Conservation (phyloP, 495 filamentous ascomycete genomes). For the Neurospora sp. region DNA sequence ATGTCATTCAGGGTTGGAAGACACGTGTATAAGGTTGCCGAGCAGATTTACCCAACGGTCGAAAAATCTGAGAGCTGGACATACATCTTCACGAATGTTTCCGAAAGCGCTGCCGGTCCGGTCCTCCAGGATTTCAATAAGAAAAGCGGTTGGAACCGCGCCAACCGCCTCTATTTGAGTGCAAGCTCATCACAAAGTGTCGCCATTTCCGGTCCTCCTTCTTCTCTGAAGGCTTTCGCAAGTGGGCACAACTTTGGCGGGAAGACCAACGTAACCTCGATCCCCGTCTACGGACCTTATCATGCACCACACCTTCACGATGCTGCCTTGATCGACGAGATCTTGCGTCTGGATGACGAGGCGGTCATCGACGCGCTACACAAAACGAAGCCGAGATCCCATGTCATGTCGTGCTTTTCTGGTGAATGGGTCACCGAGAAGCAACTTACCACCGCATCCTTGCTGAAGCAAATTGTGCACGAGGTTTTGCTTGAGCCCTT, state of each 20-base stretch:
- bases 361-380: conserved; percentile 29
- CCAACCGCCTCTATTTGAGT: conserved; percentile 61
- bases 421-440: conserved; percentile 36
- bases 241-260: conserved; percentile 40
- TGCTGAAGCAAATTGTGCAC: conserved; percentile 42
- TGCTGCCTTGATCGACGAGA: conserved; percentile 46
- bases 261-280: conserved; percentile 41
- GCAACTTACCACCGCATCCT: conserved; percentile 28
- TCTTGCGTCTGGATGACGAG: conserved; percentile 39
- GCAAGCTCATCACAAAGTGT: conserved; percentile 58
- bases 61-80: conserved; percentile 48
- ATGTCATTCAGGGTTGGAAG: conserved; percentile 64
- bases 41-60: conserved; percentile 37
- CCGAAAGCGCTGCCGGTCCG: conserved; percentile 32
- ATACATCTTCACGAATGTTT: conserved; percentile 37
- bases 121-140: conserved; percentile 43
- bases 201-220: conserved; percentile 71
- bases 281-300: conserved; percentile 70
- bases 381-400: conserved; percentile 38
- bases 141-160: conserved; percentile 20
- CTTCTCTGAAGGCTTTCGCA: conserved; percentile 48
- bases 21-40: conserved; percentile 42
- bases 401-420: conserved; percentile 47
- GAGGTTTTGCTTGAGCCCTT: conserved; percentile 51
- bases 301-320: conserved; percentile 68